A percentile compares a stretch with the other conserved stretches of the same genome.
Conservation (phyloP, 2,329 filamentous ascomycete genomes). For the Fusarium sulawesiense region DNA sequence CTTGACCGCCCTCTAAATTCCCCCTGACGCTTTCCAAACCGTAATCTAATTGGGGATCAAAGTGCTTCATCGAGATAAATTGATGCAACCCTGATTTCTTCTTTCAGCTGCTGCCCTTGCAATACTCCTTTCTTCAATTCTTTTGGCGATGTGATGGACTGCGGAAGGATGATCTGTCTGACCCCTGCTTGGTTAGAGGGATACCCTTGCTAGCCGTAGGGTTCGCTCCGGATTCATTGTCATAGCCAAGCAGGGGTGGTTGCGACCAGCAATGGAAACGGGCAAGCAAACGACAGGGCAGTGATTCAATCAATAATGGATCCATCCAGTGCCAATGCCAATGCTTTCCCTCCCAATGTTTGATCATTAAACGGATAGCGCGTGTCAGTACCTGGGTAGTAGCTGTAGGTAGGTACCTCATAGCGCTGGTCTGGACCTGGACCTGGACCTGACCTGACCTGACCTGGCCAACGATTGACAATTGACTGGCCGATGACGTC, state of each 20-base stretch:
- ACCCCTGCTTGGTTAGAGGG: slow-evolving; percentile 25
- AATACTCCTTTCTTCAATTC: slow-evolving; percentile 7
- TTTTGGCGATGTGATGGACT: neutral
- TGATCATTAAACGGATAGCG: slow-evolving; percentile 21
- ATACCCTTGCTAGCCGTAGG: slow-evolving; percentile 32
- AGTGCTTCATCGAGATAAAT: neutral
- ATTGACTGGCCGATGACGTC: slow-evolving; percentile 49
- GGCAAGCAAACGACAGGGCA: neutral
- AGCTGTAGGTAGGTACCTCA: neutral
- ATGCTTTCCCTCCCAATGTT: slow-evolving; percentile 1
- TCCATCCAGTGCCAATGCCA: neutral
- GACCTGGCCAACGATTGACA: slow-evolving; percentile 24
- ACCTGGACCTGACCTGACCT: slow-evolving; percentile 3
- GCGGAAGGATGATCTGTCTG: slow-evolving; percentile 19
- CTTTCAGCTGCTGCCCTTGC: slow-evolving; percentile 29
- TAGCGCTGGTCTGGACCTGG: slow-evolving; percentile 11
- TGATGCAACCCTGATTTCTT: slow-evolving; percentile 10
- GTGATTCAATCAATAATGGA: slow-evolving; percentile 27
- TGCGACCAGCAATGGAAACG: slow-evolving; percentile 7
- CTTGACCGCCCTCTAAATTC: slow-evolving; percentile 7
- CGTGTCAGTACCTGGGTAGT: slow-evolving; percentile 4
- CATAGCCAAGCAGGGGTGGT: slow-evolving; percentile 19
- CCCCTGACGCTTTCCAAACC: slow-evolving; percentile 17
- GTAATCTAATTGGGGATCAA: slow-evolving; percentile 17
- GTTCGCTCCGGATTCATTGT: slow-evolving; percentile 27